Evolutionary conservation across 2,329 filamentous ascomycete genomes (phyloP).

Genomic region (Aspergillus piperis): DNA sequence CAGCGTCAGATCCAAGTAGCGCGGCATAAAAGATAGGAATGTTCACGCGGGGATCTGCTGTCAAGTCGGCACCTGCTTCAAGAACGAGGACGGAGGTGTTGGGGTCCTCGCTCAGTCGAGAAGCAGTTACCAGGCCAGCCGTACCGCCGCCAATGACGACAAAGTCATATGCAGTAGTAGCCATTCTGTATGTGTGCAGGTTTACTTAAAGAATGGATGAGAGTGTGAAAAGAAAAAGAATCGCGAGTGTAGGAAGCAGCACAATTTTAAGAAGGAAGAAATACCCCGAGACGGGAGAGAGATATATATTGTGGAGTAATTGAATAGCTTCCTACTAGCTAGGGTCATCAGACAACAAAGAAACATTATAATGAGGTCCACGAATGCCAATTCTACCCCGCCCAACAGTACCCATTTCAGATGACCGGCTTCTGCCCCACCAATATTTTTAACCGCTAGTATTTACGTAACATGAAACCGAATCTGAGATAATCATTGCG

Average conservation of each 20-base stretch:
- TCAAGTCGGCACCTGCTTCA: conserved; percentile 11
- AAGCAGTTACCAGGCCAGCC: conserved; percentile 10
- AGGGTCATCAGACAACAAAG: too few relatives aligned
- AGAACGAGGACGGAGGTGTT: conserved; percentile 9
- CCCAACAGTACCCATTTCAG: not conserved
- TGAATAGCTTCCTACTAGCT: too few relatives aligned
- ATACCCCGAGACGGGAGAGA: not conserved
- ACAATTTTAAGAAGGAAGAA: not conserved
- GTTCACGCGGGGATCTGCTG: conserved; percentile 11
- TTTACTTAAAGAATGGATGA: not conserved
- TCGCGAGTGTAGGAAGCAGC: not conserved
- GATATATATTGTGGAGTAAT: not conserved
- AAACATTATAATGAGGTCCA: not conserved
- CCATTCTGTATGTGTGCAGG: conserved; percentile 7
- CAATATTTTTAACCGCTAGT: too few relatives aligned
- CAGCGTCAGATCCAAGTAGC: conserved; percentile 8
- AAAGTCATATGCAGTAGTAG: conserved; percentile 11
- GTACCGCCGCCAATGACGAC: conserved; percentile 11
- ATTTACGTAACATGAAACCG: not conserved
- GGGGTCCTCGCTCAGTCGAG: conserved; percentile 13
- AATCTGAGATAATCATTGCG: not conserved
- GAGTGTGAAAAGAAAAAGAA: not conserved
- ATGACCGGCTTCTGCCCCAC: too few relatives aligned
- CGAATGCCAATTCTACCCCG: conserved; percentile 3
- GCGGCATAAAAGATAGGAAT: conserved; percentile 10